phyloP scores from a whole-genome alignment of 1,139 yeast species.

The Suhomyces guaymorum region DNA sequence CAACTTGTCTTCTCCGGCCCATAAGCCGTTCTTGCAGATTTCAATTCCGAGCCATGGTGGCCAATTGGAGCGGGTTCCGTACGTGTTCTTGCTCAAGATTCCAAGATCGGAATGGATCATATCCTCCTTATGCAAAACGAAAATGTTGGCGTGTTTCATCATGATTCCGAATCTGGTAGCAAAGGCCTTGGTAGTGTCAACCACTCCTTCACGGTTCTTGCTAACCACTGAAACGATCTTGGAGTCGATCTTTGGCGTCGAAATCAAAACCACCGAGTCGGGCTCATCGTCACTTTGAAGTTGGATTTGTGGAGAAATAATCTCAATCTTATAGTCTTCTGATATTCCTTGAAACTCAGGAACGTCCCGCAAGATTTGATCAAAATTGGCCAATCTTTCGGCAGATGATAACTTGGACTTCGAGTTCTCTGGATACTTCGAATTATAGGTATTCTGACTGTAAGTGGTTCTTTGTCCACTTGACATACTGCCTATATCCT shows the following conservation, averaged over 20 bases:
- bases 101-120: slow-evolving; percentile 19
- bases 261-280: slow-evolving; percentile 53
- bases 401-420: slow-evolving; percentile 16
- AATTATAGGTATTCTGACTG: slow-evolving; percentile 1
- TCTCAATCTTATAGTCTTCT: slow-evolving; percentile 67
- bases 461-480: slow-evolving; percentile 2
- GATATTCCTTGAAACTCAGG: slow-evolving; percentile 46
- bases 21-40: slow-evolving; percentile 37
- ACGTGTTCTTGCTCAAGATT: slow-evolving; percentile 30
- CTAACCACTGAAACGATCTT: slow-evolving; percentile 41
- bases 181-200: slow-evolving; percentile 28
- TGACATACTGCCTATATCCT: slow-evolving; percentile 8
- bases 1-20: slow-evolving; percentile 40
- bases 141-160: slow-evolving; percentile 41
- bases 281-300: slow-evolving; percentile 66
- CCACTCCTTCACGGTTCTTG: slow-evolving; percentile 23
- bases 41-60: slow-evolving; percentile 53
- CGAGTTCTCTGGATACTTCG: slow-evolving; percentile 1
- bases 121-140: slow-evolving; percentile 37
- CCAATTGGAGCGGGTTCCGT: slow-evolving; percentile 44
- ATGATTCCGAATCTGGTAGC: slow-evolving; percentile 42
- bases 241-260: slow-evolving; percentile 44
- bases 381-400: slow-evolving; percentile 42
- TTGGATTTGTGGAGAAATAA: slow-evolving; percentile 86
- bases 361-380: slow-evolving; percentile 50